Conservation (phyloP, 116 monocot species). For the Posidonia oceanica region DNA sequence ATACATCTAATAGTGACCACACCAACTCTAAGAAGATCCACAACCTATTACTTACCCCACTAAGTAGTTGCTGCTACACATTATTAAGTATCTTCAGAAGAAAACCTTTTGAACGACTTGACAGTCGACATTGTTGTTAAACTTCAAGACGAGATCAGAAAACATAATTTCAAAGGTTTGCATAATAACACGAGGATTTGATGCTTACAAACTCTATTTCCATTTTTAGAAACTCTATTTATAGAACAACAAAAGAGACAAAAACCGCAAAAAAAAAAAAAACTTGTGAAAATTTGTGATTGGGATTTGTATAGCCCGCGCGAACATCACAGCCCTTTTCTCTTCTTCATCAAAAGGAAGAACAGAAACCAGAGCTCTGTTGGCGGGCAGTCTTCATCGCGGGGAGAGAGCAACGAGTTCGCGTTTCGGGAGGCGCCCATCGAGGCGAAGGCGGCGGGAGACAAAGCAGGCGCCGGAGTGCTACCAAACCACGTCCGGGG, state of each 20-base stretch:
- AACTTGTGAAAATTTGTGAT: background rate
- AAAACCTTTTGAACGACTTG: too few relatives aligned
- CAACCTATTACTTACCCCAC: too few relatives aligned
- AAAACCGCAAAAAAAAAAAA: background rate
- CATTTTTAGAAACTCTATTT: background rate
- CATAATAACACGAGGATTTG: too few relatives aligned
- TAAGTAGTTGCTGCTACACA: too few relatives aligned
- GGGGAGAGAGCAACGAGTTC: background rate
- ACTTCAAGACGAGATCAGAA: too few relatives aligned
- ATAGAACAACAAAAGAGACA: background rate
- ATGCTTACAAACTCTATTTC: too few relatives aligned
- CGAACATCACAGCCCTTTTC: background rate
- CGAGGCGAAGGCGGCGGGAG: too few relatives aligned
- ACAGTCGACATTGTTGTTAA: too few relatives aligned
- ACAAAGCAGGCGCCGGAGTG: background rate
- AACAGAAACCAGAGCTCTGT: background rate
- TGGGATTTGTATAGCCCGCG: constrained; percentile 2
- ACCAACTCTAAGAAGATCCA: too few relatives aligned
- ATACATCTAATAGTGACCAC: too few relatives aligned
- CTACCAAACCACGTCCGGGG: background rate
- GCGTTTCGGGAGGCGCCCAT: background rate
- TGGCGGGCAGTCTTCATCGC: constrained; percentile 9
- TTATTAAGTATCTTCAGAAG: too few relatives aligned
- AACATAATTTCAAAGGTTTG: too few relatives aligned
- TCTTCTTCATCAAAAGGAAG: background rate